phyloP scores from a whole-genome alignment of 371 early-diverging fungal species.

The Lichtheimia ramosa region DNA sequence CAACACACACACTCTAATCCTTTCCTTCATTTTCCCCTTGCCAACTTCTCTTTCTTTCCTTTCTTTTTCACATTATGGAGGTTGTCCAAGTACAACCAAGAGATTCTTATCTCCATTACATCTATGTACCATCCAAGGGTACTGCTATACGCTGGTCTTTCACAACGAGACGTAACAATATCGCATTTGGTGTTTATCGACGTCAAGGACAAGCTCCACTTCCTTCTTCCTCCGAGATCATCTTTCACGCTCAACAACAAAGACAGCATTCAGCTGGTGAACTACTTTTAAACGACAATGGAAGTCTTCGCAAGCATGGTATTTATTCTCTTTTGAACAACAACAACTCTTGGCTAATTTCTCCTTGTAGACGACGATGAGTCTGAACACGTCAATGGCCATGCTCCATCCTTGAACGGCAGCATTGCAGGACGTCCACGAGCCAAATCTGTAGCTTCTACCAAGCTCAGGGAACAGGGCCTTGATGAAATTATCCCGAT shows the following conservation, averaged over 20 bases:
- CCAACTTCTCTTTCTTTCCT: constrained; percentile 2
- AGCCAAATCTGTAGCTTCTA: constrained; percentile 23
- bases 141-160: constrained; percentile 89
- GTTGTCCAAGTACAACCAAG: constrained; percentile 83
- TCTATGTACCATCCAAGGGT: constrained; percentile 69
- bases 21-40: background rate
- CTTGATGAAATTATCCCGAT: constrained; percentile 33
- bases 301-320: constrained; percentile 1
- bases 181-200: constrained; percentile 81
- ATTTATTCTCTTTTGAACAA: background rate
- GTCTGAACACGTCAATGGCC: background rate
- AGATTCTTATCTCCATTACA: constrained; percentile 81
- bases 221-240: constrained; percentile 23
- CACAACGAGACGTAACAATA: constrained; percentile 84
- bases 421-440: constrained; percentile 11
- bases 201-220: constrained; percentile 17
- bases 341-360: background rate
- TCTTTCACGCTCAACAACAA: constrained; percentile 21
- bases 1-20: background rate
- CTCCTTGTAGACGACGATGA: constrained; percentile 11
- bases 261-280: constrained; percentile 21
- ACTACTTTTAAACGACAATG: constrained; percentile 6
- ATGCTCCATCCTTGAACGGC: background rate
- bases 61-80: constrained; percentile 56
- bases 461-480: constrained; percentile 21